These are phyloP conservation scores for Phytophthora nicotianae DNA, from an alignment of 352 stramenopile genomes.

Conservation along the genomic window DNA sequence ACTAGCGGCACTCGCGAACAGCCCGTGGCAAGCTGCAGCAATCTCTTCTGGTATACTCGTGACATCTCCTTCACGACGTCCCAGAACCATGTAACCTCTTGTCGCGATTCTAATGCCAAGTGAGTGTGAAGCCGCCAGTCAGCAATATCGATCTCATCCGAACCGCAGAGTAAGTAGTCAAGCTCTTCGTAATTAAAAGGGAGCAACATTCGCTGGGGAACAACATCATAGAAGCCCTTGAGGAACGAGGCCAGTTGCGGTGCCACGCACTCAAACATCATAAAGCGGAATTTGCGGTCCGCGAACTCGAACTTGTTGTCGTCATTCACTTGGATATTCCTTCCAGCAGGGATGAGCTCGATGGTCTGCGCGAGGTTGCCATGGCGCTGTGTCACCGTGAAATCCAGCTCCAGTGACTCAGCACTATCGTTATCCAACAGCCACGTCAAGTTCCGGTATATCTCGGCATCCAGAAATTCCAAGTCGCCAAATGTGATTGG, in stretches of 20 bases:
- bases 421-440: constrained; percentile 62
- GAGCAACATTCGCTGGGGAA: constrained; percentile 92
- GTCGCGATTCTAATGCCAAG: constrained; percentile 31
- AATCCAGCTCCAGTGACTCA: constrained; percentile 59
- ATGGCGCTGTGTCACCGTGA: constrained; percentile 52
- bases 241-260: constrained; percentile 89
- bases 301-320: constrained; percentile 96
- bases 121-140: constrained; percentile 92
- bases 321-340: constrained; percentile 91
- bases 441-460: constrained; percentile 64
- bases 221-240: constrained; percentile 96
- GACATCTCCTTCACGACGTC: constrained; percentile 89
- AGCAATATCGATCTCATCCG: constrained; percentile 92
- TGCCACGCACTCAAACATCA: constrained; percentile 93
- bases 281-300: constrained; percentile 94
- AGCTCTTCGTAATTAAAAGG: constrained; percentile 97
- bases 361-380: constrained; percentile 28
- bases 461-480: constrained; percentile 74
- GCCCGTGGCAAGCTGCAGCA: constrained; percentile 86
- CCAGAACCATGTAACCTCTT: constrained; percentile 49
- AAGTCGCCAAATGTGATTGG: constrained; percentile 95
- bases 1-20: constrained; percentile 68
- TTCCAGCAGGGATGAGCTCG: constrained; percentile 62
- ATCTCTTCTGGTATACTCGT: constrained; percentile 51
- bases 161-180: constrained; percentile 94